A percentile compares a stretch with the other conserved stretches of the same genome.
Conservation (phyloP, 768 basidiomycete species). For the Chlorophyllum brunneum region DNA sequence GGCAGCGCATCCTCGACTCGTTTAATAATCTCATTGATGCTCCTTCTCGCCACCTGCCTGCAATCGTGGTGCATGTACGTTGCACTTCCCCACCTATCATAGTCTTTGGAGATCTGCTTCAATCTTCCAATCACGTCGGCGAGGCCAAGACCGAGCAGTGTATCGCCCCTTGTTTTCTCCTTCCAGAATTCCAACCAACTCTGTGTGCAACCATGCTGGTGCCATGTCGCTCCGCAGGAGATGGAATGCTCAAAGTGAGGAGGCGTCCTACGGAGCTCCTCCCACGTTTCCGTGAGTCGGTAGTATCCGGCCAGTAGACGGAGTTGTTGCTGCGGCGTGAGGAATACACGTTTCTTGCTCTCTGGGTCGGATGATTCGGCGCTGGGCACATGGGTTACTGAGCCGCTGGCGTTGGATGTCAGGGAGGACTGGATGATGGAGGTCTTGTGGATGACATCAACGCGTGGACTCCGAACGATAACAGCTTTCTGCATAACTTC, state of each 20-base stretch:
- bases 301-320: conserved; percentile 69
- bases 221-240: conserved; percentile 65
- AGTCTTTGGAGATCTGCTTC: conserved; percentile 59
- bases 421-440: conserved; percentile 15
- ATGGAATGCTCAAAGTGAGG: conserved; percentile 62
- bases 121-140: conserved; percentile 69
- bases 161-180: conserved; percentile 62
- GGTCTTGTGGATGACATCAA: conserved; percentile 23
- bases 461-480: conserved; percentile 33
- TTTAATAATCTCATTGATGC: conserved; percentile 52
- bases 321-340: conserved; percentile 56
- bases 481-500: conserved; percentile 67
- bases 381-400: neutral
- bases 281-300: conserved; percentile 65
- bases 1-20: conserved; percentile 55
- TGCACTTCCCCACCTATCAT: conserved; percentile 65
- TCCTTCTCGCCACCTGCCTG: conserved; percentile 51
- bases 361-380: conserved; percentile 30
- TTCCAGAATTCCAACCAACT: conserved; percentile 81
- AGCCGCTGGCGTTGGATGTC: neutral
- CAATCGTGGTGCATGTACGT: conserved; percentile 83
- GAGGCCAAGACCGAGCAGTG: conserved; percentile 52
- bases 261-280: conserved; percentile 52
- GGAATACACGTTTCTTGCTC: conserved; percentile 21
- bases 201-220: conserved; percentile 67